These are phyloP conservation scores for Tricholoma sp. DNA, from an alignment of 768 basidiomycete species.

Conservation along the genomic window DNA sequence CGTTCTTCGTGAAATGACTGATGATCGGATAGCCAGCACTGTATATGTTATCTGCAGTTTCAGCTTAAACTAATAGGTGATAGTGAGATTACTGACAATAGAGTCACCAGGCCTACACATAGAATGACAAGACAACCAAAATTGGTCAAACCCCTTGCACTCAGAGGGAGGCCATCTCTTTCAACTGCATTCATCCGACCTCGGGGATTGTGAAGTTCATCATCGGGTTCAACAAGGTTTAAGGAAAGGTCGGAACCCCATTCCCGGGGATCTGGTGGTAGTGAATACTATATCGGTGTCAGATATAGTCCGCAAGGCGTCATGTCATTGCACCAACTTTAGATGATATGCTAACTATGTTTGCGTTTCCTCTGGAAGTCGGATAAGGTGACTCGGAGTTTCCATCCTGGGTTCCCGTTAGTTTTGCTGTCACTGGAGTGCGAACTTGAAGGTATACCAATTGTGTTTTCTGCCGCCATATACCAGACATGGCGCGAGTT, in stretches of 20 bases:
- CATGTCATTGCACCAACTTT: constrained; percentile 6
- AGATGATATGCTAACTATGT: constrained; percentile 11
- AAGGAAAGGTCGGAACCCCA: constrained; percentile 48
- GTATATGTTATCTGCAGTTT: background rate
- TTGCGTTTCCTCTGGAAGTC: constrained; percentile 5
- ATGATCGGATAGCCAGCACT: constrained; percentile 37
- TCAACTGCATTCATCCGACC: constrained; percentile 17
- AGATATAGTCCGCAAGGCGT: background rate
- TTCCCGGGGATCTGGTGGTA: constrained; percentile 46
- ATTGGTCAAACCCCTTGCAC: constrained; percentile 54
- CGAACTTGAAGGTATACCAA: constrained; percentile 7
- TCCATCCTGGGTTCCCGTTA: constrained; percentile 7
- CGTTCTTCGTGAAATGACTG: constrained; percentile 22
- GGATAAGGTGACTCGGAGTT: constrained; percentile 20
- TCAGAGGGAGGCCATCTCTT: constrained; percentile 31
- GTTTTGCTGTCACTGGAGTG: background rate
- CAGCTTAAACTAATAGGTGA: background rate
- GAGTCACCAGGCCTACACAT: constrained; percentile 38
- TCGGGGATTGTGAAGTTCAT: constrained; percentile 53
- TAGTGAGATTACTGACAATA: constrained; percentile 50
- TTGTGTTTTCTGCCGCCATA: constrained; percentile 7
- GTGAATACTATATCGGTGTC: constrained; percentile 37
- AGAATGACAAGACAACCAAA: constrained; percentile 54
- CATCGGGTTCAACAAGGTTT: constrained; percentile 45
- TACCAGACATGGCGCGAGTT: constrained; percentile 8